A percentile compares a stretch with the other conserved stretches of the same genome.
phyloP scores from a whole-genome alignment of 139 green algal genomes.

The Ettlia oleoabundans region DNA sequence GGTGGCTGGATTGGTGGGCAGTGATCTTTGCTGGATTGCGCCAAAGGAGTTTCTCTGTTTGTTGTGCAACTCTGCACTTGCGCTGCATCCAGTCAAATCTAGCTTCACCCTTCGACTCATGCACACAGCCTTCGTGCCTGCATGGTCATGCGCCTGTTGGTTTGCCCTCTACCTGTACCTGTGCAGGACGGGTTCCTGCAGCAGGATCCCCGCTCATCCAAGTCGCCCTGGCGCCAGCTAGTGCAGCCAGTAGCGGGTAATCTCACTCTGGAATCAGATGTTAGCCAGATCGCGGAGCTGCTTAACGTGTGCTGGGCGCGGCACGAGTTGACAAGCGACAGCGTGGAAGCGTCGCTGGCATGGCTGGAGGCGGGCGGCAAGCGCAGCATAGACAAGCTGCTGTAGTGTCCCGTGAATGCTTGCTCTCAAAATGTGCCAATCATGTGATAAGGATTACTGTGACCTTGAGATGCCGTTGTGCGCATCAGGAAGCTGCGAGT shows the following conservation, averaged over 20 bases:
- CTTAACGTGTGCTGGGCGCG: slow-evolving; percentile 19
- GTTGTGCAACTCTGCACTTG: neutral
- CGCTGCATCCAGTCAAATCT: neutral
- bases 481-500: too few relatives aligned
- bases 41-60: too few relatives aligned
- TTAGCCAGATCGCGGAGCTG: slow-evolving; percentile 20
- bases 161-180: neutral
- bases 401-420: too few relatives aligned
- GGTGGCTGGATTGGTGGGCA: neutral
- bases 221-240: neutral
- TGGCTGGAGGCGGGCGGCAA: slow-evolving; percentile 28
- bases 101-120: too few relatives aligned
- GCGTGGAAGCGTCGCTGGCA: neutral
- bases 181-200: neutral
- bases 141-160: too few relatives aligned
- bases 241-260: slow-evolving; percentile 9
- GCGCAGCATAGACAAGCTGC: neutral
- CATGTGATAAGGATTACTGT: too few relatives aligned
- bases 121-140: neutral
- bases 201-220: slow-evolving; percentile 2
- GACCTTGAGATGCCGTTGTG: too few relatives aligned
- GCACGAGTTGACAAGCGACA: slow-evolving; percentile 22
- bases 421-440: too few relatives aligned
- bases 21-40: too few relatives aligned
- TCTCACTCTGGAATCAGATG: slow-evolving; percentile 16